Base-by-base conservation (phyloP, 2,329 filamentous ascomycete species). In the Scedosporium boydii region DNA sequence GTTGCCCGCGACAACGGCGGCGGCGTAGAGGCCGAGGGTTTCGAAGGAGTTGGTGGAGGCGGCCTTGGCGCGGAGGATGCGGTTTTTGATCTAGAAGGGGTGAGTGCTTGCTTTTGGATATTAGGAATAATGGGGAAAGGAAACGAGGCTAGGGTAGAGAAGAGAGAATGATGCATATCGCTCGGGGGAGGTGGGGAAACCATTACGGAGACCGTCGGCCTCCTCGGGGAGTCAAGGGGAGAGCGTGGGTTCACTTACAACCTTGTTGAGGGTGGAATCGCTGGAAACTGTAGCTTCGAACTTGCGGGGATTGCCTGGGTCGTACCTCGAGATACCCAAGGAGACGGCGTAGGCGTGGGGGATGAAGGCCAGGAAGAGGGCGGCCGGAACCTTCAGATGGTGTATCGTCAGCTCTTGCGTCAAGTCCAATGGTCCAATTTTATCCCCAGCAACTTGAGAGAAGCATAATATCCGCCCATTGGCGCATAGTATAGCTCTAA, bases 11-110 rank as follows among this genome's bases (percentile, higher is more conserved):
- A 77, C 70, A 18, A 82, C 72, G 48, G 69, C 74, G 3, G 73
- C 74, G 12, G 77, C 73, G 67, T 74, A 80, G 65, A 78, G 67
- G 58, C 75, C 76, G 10, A 81, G 64, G 3, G 75, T 77, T 69
- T 81, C 78, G 65, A 78, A 73, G 64, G 71, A 75, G 67, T 81
- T 81, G 46, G 71, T 68, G 5, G 72, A 67, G 4, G 79, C 78
- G 23, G 80, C 79, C 68, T 87, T 80, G 29, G 79, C 76, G 59
- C 82, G 79, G 51, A 85, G 70, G 34, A 81, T 75, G 61, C 77
- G 77, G 68, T 84, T 85, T 68, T 87, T 82, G 27, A 75, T 77
- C 70, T 83, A 65, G 3, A 18, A 69, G 23, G 21, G n/a, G 9
- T 59, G 16, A 42, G 16, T 29, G 14, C 56, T 51, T 61, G 12